phyloP scores from a whole-genome alignment of 176 grass and related monocot genomes.

The Chloris gayana region DNA sequence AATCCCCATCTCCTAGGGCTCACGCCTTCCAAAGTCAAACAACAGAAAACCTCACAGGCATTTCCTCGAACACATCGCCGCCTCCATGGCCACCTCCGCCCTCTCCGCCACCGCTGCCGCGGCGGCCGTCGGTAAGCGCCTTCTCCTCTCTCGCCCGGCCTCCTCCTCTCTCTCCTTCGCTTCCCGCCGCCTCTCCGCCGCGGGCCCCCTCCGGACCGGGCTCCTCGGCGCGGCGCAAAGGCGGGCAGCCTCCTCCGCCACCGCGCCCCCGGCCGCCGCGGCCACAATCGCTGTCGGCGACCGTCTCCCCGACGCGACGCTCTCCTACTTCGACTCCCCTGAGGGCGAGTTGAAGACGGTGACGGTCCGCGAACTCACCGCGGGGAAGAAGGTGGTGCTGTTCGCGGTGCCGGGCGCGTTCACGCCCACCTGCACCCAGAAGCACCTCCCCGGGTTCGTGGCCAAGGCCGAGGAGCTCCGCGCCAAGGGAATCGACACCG shows the following conservation, averaged over 20 bases:
- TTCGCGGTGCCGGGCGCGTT: conserved; percentile 89
- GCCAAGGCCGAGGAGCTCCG: conserved; percentile 77
- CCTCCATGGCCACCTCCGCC: conserved; percentile 45
- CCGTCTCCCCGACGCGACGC: conserved; percentile 75
- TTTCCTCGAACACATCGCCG: conserved; percentile 44
- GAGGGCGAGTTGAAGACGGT: conserved; percentile 83
- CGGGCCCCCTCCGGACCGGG: neutral
- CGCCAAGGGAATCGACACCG: conserved; percentile 73
- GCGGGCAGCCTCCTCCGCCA: conserved; percentile 11
- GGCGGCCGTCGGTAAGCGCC: conserved; percentile 28
- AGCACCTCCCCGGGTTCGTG: conserved; percentile 86
- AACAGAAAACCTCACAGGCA: conserved; percentile 15
- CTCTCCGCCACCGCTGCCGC: conserved; percentile 32
- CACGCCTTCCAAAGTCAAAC: conserved; percentile 21
- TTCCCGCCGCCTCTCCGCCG: conserved; percentile 19
- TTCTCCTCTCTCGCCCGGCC: conserved; percentile 6
- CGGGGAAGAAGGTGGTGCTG: conserved; percentile 77
- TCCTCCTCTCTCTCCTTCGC: conserved; percentile 28
- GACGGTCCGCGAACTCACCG: conserved; percentile 75
- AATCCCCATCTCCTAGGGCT: conserved; percentile 37
- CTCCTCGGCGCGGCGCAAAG: conserved; percentile 12
- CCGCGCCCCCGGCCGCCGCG: conserved; percentile 24
- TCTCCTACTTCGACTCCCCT: conserved; percentile 73
- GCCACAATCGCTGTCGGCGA: conserved; percentile 73
- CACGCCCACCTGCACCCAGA: conserved; percentile 85